Evolutionary conservation across 352 stramenopile species (phyloP).

Genomic region (Bremia lactucae): DNA sequence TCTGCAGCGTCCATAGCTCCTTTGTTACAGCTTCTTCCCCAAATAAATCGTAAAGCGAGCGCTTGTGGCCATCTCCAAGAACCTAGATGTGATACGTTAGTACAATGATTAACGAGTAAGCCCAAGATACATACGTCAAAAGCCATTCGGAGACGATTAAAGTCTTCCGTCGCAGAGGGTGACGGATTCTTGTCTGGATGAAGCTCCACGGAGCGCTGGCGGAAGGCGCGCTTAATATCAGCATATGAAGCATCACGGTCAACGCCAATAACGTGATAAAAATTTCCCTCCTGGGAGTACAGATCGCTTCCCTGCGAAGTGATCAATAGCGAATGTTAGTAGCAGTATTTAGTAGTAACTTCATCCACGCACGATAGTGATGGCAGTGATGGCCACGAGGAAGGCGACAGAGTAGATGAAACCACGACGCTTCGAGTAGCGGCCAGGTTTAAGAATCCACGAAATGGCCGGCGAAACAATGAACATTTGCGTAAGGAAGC

Average conservation of each 20-base stretch:
- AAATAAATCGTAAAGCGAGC: conserved; percentile 94
- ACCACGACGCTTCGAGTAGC: conserved; percentile 87
- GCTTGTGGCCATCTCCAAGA: conserved; percentile 85
- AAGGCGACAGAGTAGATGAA: conserved; percentile 93
- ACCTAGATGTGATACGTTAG: conserved; percentile 13
- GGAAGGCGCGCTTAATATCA: conserved; percentile 97
- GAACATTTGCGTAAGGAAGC: conserved; percentile 62
- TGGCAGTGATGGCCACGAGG: conserved; percentile 82
- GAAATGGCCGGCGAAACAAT: conserved; percentile 84
- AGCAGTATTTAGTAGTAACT: background rate
- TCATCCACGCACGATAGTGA: conserved; percentile 81
- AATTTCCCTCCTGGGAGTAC: conserved; percentile 87
- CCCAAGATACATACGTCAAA: conserved; percentile 79
- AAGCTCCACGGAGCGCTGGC: conserved; percentile 88
- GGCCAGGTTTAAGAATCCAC: conserved; percentile 91
- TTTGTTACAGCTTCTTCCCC: conserved; percentile 85
- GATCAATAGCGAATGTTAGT: background rate
- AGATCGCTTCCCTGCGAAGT: conserved; percentile 62
- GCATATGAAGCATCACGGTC: conserved; percentile 80
- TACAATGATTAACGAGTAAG: background rate
- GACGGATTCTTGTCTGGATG: conserved; percentile 96
- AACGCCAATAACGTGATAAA: conserved; percentile 89
- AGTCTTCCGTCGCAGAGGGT: conserved; percentile 84
- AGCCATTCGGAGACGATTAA: conserved; percentile 89
- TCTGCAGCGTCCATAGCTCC: conserved; percentile 78